These are phyloP conservation scores for Lasiodiplodia hormozganensis DNA, from an alignment of 2,329 filamentous ascomycete species.

Conservation along the genomic window DNA sequence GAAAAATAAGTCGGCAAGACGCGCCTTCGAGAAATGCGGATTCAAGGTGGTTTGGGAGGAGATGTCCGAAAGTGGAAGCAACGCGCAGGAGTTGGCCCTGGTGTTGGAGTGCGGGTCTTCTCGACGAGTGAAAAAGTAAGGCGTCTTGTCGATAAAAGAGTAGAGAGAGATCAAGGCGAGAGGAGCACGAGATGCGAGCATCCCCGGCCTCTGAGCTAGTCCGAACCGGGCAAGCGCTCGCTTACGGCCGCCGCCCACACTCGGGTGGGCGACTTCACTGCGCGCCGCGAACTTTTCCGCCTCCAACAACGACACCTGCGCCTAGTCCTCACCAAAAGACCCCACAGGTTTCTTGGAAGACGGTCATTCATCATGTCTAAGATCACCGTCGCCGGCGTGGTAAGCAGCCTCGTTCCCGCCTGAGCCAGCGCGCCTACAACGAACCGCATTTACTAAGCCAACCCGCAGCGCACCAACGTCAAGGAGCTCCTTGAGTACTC, in stretches of 20 bases:
- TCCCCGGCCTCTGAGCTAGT: neutral
- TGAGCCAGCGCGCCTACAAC: conserved; percentile 26
- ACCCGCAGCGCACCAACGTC: conserved; percentile 93
- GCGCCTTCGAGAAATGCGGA: conserved; percentile 38
- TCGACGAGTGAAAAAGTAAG: neutral
- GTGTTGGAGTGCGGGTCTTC: neutral
- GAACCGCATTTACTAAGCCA: neutral
- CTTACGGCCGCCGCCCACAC: conserved; percentile 23
- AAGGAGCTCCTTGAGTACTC: conserved; percentile 95
- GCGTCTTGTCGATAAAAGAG: neutral
- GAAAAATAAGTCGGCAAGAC: conserved; percentile 37
- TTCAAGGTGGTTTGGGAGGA: conserved; percentile 34
- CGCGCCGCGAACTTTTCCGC: conserved; percentile 24
- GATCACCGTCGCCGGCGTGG: conserved; percentile 69
- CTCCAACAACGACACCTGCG: conserved; percentile 27
- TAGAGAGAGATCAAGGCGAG: neutral
- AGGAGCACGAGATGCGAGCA: neutral
- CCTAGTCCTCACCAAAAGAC: conserved; percentile 29
- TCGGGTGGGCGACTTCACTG: conserved; percentile 9
- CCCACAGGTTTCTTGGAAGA: conserved; percentile 56
- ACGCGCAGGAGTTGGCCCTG: neutral
- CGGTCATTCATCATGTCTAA: conserved; percentile 72
- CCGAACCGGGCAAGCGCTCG: conserved; percentile 9
- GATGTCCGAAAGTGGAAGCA: neutral
- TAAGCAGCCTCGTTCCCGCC: conserved; percentile 13